phyloP scores from a whole-genome alignment of 1,284 basidiomycete genomes.

The Papiliotrema fonsecae region DNA sequence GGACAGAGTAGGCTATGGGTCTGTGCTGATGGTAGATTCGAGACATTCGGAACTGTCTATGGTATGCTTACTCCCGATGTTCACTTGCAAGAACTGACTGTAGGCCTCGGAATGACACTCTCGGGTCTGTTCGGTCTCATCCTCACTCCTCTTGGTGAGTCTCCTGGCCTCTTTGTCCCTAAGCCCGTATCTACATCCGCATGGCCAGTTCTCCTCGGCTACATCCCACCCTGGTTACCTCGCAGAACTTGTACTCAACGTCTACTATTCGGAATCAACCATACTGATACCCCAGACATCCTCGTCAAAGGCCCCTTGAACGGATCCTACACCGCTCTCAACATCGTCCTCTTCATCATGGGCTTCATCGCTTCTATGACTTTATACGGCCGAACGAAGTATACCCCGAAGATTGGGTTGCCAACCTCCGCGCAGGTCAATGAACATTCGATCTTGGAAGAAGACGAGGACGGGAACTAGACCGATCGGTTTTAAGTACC shows the following conservation, averaged over 20 bases:
- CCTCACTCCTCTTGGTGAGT: conserved; percentile 32
- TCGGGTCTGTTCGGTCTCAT: conserved; percentile 44
- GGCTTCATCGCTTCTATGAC: conserved; percentile 24
- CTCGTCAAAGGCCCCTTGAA: conserved; percentile 37
- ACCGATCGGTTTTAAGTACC: not conserved
- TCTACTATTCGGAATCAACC: not conserved
- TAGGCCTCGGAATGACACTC: conserved; percentile 41
- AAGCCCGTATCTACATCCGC: too few species aligned
- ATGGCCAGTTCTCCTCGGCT: too few species aligned
- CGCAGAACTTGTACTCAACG: too few species aligned
- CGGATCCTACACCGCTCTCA: conserved; percentile 39
- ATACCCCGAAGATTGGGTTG: conserved; percentile 6
- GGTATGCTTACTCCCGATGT: conserved; percentile 7
- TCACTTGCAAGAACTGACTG: not conserved
- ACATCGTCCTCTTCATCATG: conserved; percentile 26
- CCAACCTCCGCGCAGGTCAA: conserved; percentile 5
- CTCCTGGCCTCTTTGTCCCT: too few species aligned
- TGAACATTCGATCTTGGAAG: conserved; percentile 1
- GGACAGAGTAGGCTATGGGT: not conserved
- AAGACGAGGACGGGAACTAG: conserved; percentile 9
- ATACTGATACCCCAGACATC: conserved; percentile 21
- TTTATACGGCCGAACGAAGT: conserved; percentile 7
- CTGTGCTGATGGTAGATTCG: conserved; percentile 12
- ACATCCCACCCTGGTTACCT: too few species aligned
- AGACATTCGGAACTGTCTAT: conserved; percentile 41